Conservation (phyloP, 129 eudicot genomes). For the Solidago caesia region DNA sequence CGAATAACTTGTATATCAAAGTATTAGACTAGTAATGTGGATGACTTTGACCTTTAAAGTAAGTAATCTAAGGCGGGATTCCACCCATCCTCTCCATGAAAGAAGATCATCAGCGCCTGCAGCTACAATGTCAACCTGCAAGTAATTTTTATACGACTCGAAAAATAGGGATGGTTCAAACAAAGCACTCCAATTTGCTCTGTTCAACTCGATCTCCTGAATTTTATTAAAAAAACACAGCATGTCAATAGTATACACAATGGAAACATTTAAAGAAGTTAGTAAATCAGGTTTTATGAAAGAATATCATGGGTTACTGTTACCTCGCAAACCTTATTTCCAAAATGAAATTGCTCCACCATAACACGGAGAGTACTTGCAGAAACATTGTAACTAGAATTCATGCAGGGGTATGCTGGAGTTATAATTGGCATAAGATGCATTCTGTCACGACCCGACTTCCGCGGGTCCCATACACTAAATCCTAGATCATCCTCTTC, state of each 20-base stretch:
- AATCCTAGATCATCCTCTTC: conserved; percentile 41
- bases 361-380: conserved; percentile 46
- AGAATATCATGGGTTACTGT: background rate
- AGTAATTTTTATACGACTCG: conserved; percentile 45
- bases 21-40: conserved; percentile 8
- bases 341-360: conserved; percentile 37
- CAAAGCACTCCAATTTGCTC: conserved; percentile 40
- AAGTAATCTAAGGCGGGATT: conserved; percentile 44
- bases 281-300: conserved; percentile 4
- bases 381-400: conserved; percentile 49
- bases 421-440: conserved; percentile 47
- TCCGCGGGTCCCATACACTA: conserved; percentile 43
- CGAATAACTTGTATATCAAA: background rate
- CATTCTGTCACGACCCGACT: conserved; percentile 24
- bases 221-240: conserved; percentile 16
- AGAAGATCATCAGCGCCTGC: conserved; percentile 41
- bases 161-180: conserved; percentile 43
- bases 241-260: conserved; percentile 13
- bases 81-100: conserved; percentile 49
- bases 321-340: conserved; percentile 45
- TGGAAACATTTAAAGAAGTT: background rate
- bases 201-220: conserved; percentile 45
- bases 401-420: conserved; percentile 47
- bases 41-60: conserved; percentile 33
- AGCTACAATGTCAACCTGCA: conserved; percentile 44